Base-by-base conservation (phyloP, 495 filamentous ascomycete genomes). In the Aspergillus diversus region DNA sequence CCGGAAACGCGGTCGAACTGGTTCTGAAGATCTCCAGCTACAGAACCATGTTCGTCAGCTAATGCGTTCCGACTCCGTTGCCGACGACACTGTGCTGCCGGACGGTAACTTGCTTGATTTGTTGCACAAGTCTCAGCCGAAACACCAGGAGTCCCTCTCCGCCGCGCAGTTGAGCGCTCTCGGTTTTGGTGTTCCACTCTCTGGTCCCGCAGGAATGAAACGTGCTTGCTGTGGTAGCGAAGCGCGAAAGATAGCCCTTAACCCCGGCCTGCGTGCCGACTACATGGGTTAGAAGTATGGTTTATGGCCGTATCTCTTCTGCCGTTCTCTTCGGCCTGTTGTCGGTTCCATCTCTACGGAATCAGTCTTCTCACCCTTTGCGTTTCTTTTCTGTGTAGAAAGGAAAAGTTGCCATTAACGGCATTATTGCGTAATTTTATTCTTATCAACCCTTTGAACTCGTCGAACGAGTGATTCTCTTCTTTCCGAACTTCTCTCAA, bases 41-140 rank as follows among this genome's bases (percentile, higher is more conserved):
- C 91, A 95, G 72, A 86, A 87, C 53, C 87, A 91, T 63, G 90
- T 95, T 47, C 90, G 90, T 60, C 82, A 88, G 27, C 52, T 83
- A 55, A 78, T 82, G 60, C 73, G 71, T 43, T 67, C 64, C 56
- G 69, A 69, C 55, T 63, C 66, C 35, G 66, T 73, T 55, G 69
- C 68, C 53, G 70, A 74, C 17, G 67, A 70, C 49, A 68, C 67
- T 11, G 67, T 81, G 12, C 61, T 81, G 7, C 75, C 74, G 15
- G 79, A 83, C 57, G 75, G 71, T 5, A 67, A 71, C 27, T n/a
- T 76, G 63, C 73, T 80, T 11, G 69, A 71, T 59, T 76, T 79
- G n/a, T 79, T 80, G 34, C 66, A 80, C 53, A 51, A 72, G 8
- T 57, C 71, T 7, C 70, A 69, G 50, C 32, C 69, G 5, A 42